Percentiles rank a stretch among this genome's conserved stretches.
Evolutionary conservation across 2,329 filamentous ascomycete species (phyloP).

Genomic region (Cytospora leucostoma): DNA sequence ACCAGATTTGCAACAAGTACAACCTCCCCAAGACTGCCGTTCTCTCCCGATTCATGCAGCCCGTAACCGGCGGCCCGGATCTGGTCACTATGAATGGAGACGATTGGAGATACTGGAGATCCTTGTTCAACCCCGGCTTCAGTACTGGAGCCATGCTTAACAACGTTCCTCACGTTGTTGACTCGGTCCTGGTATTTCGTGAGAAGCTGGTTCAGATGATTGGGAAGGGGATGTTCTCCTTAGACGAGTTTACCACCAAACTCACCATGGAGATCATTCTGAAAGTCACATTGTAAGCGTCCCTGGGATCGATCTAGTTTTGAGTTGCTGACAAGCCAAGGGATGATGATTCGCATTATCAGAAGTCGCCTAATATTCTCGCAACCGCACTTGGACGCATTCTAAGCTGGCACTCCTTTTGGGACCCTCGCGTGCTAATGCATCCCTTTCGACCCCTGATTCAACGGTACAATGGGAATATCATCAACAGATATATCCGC

Average conservation of each 20-base stretch:
- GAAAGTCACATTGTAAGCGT: constrained; percentile 12
- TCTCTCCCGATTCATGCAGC: neutral
- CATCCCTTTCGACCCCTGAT: constrained; percentile 6
- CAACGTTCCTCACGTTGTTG: constrained; percentile 4
- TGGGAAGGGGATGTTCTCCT: constrained; percentile 8
- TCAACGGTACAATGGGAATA: neutral
- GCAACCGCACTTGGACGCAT: neutral
- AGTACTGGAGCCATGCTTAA: constrained; percentile 7
- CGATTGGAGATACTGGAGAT: constrained; percentile 23
- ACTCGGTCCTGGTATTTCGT: constrained; percentile 12
- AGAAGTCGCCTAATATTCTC: constrained; percentile 4
- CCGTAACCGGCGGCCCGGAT: constrained; percentile 11
- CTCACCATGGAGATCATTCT: constrained; percentile 5
- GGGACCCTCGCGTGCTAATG: constrained; percentile 12
- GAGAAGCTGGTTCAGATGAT: neutral
- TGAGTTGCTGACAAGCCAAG: neutral
- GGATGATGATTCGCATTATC: constrained; percentile 8
- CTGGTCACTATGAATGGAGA: constrained; percentile 17
- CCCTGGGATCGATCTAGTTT: neutral
- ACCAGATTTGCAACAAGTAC: constrained; percentile 11
- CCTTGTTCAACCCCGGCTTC: constrained; percentile 20
- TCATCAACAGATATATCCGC: neutral
- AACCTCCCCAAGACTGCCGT: constrained; percentile 10
- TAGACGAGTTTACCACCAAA: constrained; percentile 11
- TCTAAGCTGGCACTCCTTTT: constrained; percentile 7